Evolutionary conservation across 176 grass and related monocot species (phyloP).

Genomic region (Triticum aestivum): IWGSC_CS_RefSeq_v2.1 NC_057795.1:303493445-303493944

Average conservation of each 20-base stretch:
- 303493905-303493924: background rate
- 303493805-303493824: slow-evolving; percentile 29
- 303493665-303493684: background rate
- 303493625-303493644: background rate
- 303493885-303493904: background rate
- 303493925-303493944: too few species aligned
- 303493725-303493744: slow-evolving; percentile 51
- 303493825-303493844: background rate
- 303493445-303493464: slow-evolving; percentile 35
- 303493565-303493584: slow-evolving; percentile 75
- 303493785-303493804: background rate
- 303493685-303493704: slow-evolving; percentile 17
- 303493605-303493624: slow-evolving; percentile 18
- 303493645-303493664: background rate
- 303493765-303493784: background rate
- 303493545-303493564: slow-evolving; percentile 74
- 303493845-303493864: background rate
- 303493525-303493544: slow-evolving; percentile 74
- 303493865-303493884: background rate
- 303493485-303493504: slow-evolving; percentile 77
- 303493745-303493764: background rate
- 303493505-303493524: slow-evolving; percentile 66
- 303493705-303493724: slow-evolving; percentile 54
- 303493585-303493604: slow-evolving; percentile 61
- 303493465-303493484: slow-evolving; percentile 81